These are phyloP conservation scores for Lachnellula cervina DNA, from an alignment of 2,329 filamentous ascomycete species.

Conservation along the genomic window DNA sequence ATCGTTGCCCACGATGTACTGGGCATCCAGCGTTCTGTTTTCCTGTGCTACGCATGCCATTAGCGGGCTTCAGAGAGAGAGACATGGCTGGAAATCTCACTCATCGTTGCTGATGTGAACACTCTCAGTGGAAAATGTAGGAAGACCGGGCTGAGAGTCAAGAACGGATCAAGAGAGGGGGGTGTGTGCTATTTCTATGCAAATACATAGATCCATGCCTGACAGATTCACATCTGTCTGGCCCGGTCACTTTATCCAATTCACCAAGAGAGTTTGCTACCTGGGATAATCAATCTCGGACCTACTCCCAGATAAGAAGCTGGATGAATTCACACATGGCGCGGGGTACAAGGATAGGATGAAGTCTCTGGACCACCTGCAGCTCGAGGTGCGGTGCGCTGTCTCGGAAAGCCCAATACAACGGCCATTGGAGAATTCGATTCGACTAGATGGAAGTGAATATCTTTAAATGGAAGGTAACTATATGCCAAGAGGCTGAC, in stretches of 20 bases:
- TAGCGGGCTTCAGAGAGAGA: background rate
- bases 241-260: background rate
- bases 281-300: slow-evolving; percentile 7
- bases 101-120: background rate
- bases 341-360: slow-evolving; percentile 2
- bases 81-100: background rate
- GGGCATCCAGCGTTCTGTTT: slow-evolving; percentile 11
- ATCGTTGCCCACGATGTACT: slow-evolving; percentile 9
- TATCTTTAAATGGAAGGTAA: background rate
- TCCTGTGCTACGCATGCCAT: slow-evolving; percentile 3
- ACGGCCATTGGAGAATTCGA: too few species aligned
- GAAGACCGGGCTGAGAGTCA: background rate
- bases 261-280: background rate
- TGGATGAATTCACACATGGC: slow-evolving; percentile 1
- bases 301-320: slow-evolving; percentile 5
- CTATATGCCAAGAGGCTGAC: background rate
- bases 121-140: background rate
- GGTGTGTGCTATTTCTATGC: background rate
- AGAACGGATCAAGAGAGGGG: background rate
- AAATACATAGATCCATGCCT: background rate
- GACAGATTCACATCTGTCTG: background rate
- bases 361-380: background rate
- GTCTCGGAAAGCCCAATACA: too few species aligned
- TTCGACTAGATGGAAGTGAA: background rate
- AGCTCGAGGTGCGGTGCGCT: too few species aligned